These are phyloP conservation scores for Puccinia triticina DNA, from an alignment of 1,284 basidiomycete genomes.

Conservation along the genomic window DNA sequence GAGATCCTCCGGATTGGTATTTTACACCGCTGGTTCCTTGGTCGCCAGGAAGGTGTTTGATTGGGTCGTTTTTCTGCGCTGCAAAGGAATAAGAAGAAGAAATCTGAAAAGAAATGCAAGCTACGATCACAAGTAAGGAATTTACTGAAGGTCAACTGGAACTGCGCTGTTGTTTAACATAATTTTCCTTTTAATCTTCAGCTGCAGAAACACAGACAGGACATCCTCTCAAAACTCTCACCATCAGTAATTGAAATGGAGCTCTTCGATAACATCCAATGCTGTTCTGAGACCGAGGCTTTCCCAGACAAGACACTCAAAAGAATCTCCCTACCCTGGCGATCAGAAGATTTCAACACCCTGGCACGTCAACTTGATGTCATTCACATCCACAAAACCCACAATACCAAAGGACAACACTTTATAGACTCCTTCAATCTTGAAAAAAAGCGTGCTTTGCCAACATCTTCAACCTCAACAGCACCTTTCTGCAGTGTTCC, in stretches of 20 bases:
- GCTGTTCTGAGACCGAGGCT: background rate
- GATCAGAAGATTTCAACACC: background rate
- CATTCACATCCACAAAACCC: background rate
- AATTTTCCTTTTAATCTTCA: background rate
- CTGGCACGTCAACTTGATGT: background rate
- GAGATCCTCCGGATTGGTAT: background rate
- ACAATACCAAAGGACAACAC: background rate
- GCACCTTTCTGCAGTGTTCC: background rate
- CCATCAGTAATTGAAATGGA: background rate
- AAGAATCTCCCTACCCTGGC: background rate
- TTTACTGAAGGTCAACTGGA: background rate
- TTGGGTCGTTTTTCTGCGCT: background rate
- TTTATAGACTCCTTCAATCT: background rate
- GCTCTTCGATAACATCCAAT: conserved; percentile 25
- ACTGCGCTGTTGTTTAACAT: background rate
- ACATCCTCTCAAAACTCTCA: background rate
- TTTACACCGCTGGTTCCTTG: conserved; percentile 7
- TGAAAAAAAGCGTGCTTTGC: background rate
- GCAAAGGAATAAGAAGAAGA: background rate
- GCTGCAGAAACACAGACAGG: conserved; percentile 3
- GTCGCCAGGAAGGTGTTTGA: background rate
- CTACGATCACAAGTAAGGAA: background rate
- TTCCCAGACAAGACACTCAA: background rate
- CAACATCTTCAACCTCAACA: background rate
- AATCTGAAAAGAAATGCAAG: conserved; percentile 23